Conservation (phyloP, 2,329 filamentous ascomycete genomes). For the Xylariaceae sp. region DNA sequence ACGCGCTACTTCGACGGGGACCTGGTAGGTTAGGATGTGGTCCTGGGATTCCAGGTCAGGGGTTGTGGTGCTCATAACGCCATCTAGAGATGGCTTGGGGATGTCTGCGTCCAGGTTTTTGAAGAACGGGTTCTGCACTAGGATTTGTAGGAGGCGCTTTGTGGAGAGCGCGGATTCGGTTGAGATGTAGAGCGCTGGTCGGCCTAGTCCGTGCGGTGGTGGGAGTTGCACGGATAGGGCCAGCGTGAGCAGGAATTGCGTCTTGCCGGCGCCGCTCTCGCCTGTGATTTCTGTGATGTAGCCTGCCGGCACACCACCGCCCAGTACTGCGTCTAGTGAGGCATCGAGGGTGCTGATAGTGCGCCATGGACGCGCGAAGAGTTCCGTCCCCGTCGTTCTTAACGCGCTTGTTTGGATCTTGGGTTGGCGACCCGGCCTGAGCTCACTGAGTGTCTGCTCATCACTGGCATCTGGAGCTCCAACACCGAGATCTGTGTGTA, state of each 20-base stretch:
- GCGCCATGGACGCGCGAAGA: conserved; percentile 40
- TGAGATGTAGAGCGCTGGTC: conserved; percentile 84
- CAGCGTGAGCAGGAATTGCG: conserved; percentile 81
- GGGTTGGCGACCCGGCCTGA: background rate
- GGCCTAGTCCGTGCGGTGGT: conserved; percentile 62
- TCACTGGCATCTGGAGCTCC: background rate
- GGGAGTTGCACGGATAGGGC: conserved; percentile 81
- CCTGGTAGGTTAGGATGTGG: conserved; percentile 87
- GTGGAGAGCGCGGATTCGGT: conserved; percentile 86
- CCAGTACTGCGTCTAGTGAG: conserved; percentile 61
- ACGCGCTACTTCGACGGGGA: conserved; percentile 75
- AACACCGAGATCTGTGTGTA: conserved; percentile 58
- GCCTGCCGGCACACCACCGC: conserved; percentile 74
- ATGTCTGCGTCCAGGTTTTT: conserved; percentile 24
- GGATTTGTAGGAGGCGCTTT: conserved; percentile 71
- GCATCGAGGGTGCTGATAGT: conserved; percentile 77
- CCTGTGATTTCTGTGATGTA: conserved; percentile 86
- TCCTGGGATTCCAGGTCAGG: conserved; percentile 92
- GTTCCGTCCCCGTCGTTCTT: conserved; percentile 35
- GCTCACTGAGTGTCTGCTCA: conserved; percentile 18
- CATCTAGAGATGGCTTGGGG: conserved; percentile 58
- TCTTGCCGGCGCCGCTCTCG: conserved; percentile 92
- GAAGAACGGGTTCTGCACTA: conserved; percentile 61
- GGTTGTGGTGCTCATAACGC: conserved; percentile 73
- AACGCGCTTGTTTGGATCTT: conserved; percentile 11